Evolutionary conservation across 2,329 filamentous ascomycete genomes (phyloP).

Genomic region (Monilinia vaccinii-corymbosi): DNA sequence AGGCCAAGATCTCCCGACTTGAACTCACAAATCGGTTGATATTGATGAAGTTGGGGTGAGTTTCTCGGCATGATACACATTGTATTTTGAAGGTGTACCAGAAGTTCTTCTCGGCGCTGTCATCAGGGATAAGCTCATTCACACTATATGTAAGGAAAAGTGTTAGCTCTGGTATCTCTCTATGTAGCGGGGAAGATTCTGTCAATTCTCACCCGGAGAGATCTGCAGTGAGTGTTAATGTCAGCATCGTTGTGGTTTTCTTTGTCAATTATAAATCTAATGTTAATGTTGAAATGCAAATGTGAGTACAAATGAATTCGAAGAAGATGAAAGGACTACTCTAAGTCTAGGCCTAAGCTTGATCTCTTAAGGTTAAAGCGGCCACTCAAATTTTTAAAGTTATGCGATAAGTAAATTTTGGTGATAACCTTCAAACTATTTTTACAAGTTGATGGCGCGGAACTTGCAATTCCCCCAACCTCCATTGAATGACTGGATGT

Average conservation of each 20-base stretch:
- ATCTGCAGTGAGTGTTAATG: slow-evolving; percentile 58
- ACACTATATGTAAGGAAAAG: slow-evolving; percentile 48
- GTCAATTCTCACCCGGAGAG: slow-evolving; percentile 50
- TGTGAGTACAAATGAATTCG: not conserved
- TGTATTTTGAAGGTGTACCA: slow-evolving; percentile 98
- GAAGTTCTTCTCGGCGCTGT: slow-evolving; percentile 75
- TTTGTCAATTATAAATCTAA: not conserved
- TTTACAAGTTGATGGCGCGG: slow-evolving; percentile 3
- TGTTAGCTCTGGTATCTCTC: not conserved
- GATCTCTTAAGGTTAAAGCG: slow-evolving; percentile 13
- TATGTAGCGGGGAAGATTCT: not conserved
- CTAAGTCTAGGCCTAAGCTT: not conserved
- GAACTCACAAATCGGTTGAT: slow-evolving; percentile 71
- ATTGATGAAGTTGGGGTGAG: slow-evolving; percentile 75
- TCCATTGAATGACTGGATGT: not conserved
- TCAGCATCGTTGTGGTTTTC: slow-evolving; percentile 42
- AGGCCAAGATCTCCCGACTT: not conserved
- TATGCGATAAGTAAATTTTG: not conserved
- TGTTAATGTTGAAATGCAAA: not conserved
- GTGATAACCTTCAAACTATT: not conserved
- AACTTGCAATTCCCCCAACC: not conserved
- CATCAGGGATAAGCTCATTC: slow-evolving; percentile 77
- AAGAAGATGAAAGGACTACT: not conserved
- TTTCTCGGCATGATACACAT: slow-evolving; percentile 94
- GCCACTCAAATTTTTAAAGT: slow-evolving; percentile 5